Evolutionary conservation across 2,329 filamentous ascomycete genomes (phyloP).

Genomic region (Ophiostoma piceae): DNA sequence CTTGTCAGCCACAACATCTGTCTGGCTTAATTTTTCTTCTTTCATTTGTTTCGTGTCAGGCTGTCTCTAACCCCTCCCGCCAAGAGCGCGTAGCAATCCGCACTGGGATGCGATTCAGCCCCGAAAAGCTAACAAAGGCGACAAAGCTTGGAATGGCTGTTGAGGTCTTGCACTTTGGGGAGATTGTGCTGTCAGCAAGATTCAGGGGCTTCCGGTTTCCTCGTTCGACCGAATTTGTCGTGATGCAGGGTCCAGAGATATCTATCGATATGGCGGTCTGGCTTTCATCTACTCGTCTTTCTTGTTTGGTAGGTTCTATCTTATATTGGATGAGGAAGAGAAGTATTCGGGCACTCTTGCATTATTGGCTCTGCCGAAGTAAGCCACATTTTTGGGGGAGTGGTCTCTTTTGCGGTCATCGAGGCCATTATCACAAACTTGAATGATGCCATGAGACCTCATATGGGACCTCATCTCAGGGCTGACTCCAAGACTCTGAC

Average conservation of each 20-base stretch:
- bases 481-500: background rate
- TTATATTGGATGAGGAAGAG: no score
- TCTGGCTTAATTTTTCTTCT: background rate
- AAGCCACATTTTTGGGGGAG: background rate
- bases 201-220: background rate
- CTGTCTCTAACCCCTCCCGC: background rate
- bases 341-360: background rate
- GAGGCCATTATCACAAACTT: background rate
- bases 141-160: background rate
- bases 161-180: background rate
- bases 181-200: background rate
- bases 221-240: background rate
- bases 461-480: background rate
- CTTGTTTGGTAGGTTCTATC: no score
- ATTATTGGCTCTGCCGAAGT: background rate
- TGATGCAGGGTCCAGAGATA: no score
- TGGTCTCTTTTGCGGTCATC: background rate
- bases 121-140: background rate
- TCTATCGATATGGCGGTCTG: background rate
- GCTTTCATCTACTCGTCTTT: no score
- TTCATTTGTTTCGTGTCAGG: background rate
- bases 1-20: background rate
- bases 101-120: background rate
- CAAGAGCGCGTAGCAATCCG: conserved; percentile 3
- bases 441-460: background rate